Evolutionary conservation across 1,139 yeast genomes (phyloP).

Genomic region (Suhomyces kunorum): DNA sequence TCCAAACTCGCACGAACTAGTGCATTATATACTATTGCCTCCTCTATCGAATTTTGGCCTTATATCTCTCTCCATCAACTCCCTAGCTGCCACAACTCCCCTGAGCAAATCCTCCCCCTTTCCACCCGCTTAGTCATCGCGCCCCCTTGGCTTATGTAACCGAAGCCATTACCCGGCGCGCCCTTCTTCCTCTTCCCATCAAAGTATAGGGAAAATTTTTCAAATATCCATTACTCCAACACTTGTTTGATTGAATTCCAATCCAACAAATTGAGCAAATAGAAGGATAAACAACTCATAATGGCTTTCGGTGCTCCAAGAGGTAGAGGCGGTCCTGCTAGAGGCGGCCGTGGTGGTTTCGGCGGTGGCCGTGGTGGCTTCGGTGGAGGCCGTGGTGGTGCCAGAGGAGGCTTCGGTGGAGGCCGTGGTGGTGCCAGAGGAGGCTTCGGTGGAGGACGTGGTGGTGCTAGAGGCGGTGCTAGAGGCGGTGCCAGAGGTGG

Average conservation of each 20-base stretch:
- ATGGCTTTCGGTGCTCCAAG: slow-evolving; percentile 40
- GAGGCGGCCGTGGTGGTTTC: slow-evolving; percentile 26
- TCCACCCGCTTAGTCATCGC: slow-evolving; percentile 1
- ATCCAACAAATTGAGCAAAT: slow-evolving; percentile 9
- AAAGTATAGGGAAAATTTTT: slow-evolving; percentile 15
- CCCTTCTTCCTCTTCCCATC: slow-evolving; percentile 15
- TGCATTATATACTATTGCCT: not conserved
- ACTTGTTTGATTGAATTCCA: slow-evolving; percentile 11
- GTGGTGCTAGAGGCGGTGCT: slow-evolving; percentile 46
- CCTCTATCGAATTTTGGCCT: no score
- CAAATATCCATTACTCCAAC: slow-evolving; percentile 10
- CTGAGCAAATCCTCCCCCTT: not conserved
- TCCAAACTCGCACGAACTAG: no score
- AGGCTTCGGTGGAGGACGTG: slow-evolving; percentile 46
- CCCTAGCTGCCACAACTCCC: not conserved
- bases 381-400: slow-evolving; percentile 45
- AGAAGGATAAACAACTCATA: slow-evolving; percentile 15
- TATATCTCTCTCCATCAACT: not conserved
- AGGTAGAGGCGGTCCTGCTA: slow-evolving; percentile 27
- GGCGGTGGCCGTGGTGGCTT: slow-evolving; percentile 50
- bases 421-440: slow-evolving; percentile 36
- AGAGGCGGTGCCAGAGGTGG: slow-evolving; percentile 53
- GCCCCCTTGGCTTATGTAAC: slow-evolving; percentile 17
- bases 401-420: slow-evolving; percentile 33
- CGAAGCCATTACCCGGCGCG: slow-evolving; percentile 23